Base-by-base conservation (phyloP, 352 stramenopile species). In the Vaucheria bursata region DNA sequence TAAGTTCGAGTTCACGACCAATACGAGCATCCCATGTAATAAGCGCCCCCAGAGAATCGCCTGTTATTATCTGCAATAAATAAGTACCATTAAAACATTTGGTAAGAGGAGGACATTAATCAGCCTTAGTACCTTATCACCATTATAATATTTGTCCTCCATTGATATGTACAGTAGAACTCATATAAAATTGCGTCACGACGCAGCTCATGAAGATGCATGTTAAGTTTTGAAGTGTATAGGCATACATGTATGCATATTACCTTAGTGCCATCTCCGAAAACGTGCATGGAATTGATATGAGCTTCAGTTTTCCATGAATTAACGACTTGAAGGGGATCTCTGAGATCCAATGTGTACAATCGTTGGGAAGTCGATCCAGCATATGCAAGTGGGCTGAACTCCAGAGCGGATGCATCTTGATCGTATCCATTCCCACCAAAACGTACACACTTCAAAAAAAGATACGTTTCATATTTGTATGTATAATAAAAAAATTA, bases 281-380 rank as follows among this genome's bases (percentile, higher is more conserved):
- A 81, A 0, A 81, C 75, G 71, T 81, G 75, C 1, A 81, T 68
- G 37, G 75, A 74, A 64, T 81, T 81, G 31, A 81, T 71, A 38
- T 77, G 75, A 18, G 75, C 33, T 25, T 40, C 38, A 40, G 66
- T 77, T 8, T 49, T 35, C 75, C 75, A 81, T n/a, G 45, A 71
- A 6, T 37, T 52, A 69, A 78, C 69, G 0, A 81, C 69, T 52
- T 32, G 40, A 69, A 71, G 66, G 6, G 75, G 71, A 71, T 81
- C 75, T 3, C 75, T n/a, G 50, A 49, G 52, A 40, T 81, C 75
- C 25, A 81, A 37, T 8, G 64, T 75, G 49, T 81, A 81, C 32
- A 81, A 66, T 5, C 52, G 36, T 64, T 75, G 74, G 39, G 66
- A 73, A 18, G 75, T 81, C 8, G 75, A 81, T 3, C 75, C 75